phyloP scores from a whole-genome alignment of 768 basidiomycete genomes.

The Royoungia palumana region DNA sequence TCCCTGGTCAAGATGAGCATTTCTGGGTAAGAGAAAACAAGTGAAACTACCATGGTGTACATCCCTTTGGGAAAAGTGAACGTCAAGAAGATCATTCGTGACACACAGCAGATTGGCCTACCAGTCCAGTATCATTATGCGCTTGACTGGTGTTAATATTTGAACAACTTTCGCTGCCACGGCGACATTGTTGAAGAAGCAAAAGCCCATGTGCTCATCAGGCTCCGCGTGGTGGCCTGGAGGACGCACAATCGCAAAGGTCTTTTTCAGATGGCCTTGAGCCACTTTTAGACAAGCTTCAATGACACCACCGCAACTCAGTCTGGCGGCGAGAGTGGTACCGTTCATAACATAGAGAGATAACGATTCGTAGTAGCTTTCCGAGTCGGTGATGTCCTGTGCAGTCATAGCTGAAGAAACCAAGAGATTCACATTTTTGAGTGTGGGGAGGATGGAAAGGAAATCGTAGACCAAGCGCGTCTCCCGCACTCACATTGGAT shows the following conservation, averaged over 20 bases:
- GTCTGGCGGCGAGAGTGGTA: slow-evolving; percentile 78
- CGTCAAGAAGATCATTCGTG: slow-evolving; percentile 1
- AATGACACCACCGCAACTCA: slow-evolving; percentile 94
- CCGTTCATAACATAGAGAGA: slow-evolving; percentile 89
- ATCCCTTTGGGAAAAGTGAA: slow-evolving; percentile 56
- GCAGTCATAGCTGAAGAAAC: slow-evolving; percentile 59
- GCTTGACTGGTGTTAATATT: slow-evolving; percentile 64
- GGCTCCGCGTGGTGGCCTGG: slow-evolving; percentile 99
- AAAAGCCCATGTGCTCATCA: slow-evolving; percentile 98
- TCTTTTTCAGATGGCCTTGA: slow-evolving; percentile 72
- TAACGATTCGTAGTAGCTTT: slow-evolving; percentile 81
- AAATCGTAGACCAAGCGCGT: not conserved
- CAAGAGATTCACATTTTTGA: slow-evolving; percentile 16
- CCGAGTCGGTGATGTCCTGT: slow-evolving; percentile 72
- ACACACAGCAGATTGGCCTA: slow-evolving; percentile 38
- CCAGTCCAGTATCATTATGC: slow-evolving; percentile 94
- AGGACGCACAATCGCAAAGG: slow-evolving; percentile 93
- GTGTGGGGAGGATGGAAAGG: not conserved
- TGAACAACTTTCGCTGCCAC: slow-evolving; percentile 85
- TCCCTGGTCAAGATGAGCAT: slow-evolving; percentile 52
- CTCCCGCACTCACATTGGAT: slow-evolving; percentile 64
- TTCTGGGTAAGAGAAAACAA: not conserved
- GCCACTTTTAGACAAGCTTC: slow-evolving; percentile 88
- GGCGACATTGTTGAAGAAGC: slow-evolving; percentile 98
- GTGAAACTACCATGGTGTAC: slow-evolving; percentile 77